A percentile compares a stretch with the other conserved stretches of the same genome.
These are phyloP conservation scores for Lactarius akahatsu DNA, from an alignment of 768 basidiomycete genomes.

Conservation along the genomic window DNA sequence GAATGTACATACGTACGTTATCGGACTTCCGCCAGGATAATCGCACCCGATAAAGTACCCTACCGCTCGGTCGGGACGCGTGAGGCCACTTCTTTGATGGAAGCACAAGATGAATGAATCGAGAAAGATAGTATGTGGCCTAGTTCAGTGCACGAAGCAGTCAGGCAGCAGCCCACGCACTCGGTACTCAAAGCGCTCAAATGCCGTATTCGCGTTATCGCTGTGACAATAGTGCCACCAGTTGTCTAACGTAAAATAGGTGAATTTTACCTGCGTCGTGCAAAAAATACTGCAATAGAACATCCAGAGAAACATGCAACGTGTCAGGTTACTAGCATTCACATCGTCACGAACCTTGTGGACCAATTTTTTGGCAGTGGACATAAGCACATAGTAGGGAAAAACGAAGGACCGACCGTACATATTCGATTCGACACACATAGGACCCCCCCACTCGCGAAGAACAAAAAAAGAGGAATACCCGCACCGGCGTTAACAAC, in stretches of 20 bases:
- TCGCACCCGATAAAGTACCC: not conserved
- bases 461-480: slow-evolving; percentile 20
- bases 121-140: not conserved
- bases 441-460: slow-evolving; percentile 2
- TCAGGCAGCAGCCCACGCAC: slow-evolving; percentile 11
- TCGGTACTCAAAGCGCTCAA: slow-evolving; percentile 6
- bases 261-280: not conserved
- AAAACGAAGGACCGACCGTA: slow-evolving; percentile 35
- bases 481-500: slow-evolving; percentile 31
- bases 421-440: slow-evolving; percentile 26
- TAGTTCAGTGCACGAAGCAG: slow-evolving; percentile 8
- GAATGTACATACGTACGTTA: slow-evolving; percentile 81
- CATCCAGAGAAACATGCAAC: slow-evolving; percentile 3
- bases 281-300: not conserved
- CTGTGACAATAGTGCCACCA: not conserved
- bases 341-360: slow-evolving; percentile 26
- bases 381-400: slow-evolving; percentile 23
- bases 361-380: slow-evolving; percentile 14
- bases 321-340: slow-evolving; percentile 21
- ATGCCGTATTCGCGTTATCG: slow-evolving; percentile 1
- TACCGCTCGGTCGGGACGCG: not conserved
- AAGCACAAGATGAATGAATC: not conserved
- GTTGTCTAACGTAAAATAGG: not conserved
- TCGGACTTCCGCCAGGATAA: slow-evolving; percentile 17
- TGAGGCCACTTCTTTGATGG: not conserved